Evolutionary conservation across 345 rosid species (phyloP).

Genomic region (Salix purpurea): DNA sequence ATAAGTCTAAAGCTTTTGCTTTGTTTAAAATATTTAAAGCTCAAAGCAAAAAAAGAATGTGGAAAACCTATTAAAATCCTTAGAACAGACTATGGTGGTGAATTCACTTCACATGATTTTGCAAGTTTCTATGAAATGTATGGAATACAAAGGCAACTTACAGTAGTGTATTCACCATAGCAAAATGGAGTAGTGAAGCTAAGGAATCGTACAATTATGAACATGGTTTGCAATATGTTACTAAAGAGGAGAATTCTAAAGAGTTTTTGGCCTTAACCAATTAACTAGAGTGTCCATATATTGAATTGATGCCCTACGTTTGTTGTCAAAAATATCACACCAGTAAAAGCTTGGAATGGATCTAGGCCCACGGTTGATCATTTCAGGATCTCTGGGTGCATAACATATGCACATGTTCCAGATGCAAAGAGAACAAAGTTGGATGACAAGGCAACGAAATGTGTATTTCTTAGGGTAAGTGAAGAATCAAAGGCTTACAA

Average conservation of each 20-base stretch:
- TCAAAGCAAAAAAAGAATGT: background rate
- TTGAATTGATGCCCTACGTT: background rate
- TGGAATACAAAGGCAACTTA: background rate
- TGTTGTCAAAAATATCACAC: background rate
- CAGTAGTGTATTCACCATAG: background rate
- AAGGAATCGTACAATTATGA: background rate
- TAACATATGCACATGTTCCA: background rate
- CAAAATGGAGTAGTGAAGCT: background rate
- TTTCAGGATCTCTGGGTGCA: too few species aligned
- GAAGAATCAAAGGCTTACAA: background rate
- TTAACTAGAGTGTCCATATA: background rate
- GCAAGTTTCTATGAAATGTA: background rate
- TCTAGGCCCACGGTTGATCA: background rate
- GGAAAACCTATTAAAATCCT: background rate
- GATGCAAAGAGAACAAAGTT: background rate
- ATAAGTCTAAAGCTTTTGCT: background rate
- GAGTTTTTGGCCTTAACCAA: background rate
- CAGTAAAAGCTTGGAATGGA: background rate
- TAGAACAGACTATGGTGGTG: background rate
- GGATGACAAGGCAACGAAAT: background rate
- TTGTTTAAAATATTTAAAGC: background rate
- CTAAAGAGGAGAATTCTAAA: background rate
- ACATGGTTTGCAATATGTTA: background rate
- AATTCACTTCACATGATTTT: background rate
- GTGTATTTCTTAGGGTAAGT: background rate